Evolutionary conservation across 2,329 filamentous ascomycete genomes (phyloP).

Genomic region (Lachnellula arida): DNA sequence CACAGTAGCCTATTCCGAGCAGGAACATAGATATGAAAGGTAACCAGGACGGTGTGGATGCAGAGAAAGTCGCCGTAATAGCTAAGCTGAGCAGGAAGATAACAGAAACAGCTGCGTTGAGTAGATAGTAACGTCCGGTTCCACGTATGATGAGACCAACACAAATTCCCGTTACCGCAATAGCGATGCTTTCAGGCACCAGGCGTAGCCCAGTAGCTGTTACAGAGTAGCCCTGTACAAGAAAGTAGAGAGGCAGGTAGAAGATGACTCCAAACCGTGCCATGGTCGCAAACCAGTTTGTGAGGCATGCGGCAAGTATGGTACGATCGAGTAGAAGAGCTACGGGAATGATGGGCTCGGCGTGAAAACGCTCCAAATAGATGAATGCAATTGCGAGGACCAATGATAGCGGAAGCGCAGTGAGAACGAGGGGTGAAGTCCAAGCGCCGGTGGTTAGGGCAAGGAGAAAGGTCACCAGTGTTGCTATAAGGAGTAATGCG

Average conservation of each 20-base stretch:
- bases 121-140: constrained; percentile 65
- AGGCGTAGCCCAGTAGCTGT: constrained; percentile 59
- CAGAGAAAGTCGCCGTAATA: constrained; percentile 45
- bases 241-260: constrained; percentile 71
- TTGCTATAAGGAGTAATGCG: constrained; percentile 57
- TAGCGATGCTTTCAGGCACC: constrained; percentile 62
- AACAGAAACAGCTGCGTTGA: constrained; percentile 49
- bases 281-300: constrained; percentile 66
- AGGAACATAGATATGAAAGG: constrained; percentile 52
- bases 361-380: constrained; percentile 47
- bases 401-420: constrained; percentile 7
- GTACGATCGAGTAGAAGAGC: constrained; percentile 58
- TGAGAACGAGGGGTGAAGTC: constrained; percentile 53
- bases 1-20: constrained; percentile 46
- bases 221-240: constrained; percentile 59
- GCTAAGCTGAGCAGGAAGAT: constrained; percentile 44
- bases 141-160: constrained; percentile 62
- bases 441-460: constrained; percentile 63
- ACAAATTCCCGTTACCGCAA: constrained; percentile 49
- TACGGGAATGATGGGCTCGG: constrained; percentile 53
- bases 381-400: constrained; percentile 49
- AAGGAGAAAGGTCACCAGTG: constrained; percentile 66
- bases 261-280: constrained; percentile 55
- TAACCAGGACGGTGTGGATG: constrained; percentile 48
- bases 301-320: constrained; percentile 61